Conservation (phyloP, 352 stramenopile genomes). For the Phytophthora litchii region DNA sequence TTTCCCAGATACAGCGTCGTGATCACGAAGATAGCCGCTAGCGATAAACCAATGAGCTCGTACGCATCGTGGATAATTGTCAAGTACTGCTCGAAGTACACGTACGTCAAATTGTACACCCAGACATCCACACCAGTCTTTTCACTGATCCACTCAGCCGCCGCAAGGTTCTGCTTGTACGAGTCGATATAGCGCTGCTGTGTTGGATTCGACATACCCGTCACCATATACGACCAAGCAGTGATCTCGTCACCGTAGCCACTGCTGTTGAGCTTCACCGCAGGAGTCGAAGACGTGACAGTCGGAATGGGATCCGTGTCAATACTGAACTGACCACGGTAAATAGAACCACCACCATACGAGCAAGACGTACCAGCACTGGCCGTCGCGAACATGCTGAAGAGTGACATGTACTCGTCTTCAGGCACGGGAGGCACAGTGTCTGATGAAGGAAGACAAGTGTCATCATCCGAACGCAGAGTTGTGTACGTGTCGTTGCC, state of each 20-base stretch:
- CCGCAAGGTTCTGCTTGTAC: constrained; percentile 57
- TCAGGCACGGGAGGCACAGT: constrained; percentile 44
- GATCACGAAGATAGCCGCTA: constrained; percentile 57
- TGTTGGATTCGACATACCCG: constrained; percentile 51
- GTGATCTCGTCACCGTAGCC: constrained; percentile 51
- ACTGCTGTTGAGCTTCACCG: constrained; percentile 52
- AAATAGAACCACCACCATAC: constrained; percentile 64
- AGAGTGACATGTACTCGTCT: constrained; percentile 64
- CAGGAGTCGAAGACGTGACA: constrained; percentile 36
- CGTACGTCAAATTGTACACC: constrained; percentile 60
- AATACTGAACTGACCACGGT: constrained; percentile 63
- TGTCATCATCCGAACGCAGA: constrained; percentile 34
- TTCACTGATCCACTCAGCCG: constrained; percentile 57
- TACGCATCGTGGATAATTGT: constrained; percentile 59
- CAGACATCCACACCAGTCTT: constrained; percentile 61
- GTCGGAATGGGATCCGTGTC: constrained; percentile 53
- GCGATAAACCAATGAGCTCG: constrained; percentile 48
- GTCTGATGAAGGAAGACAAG: constrained; percentile 37
- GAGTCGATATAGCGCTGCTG: constrained; percentile 62
- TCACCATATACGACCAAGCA: constrained; percentile 66
- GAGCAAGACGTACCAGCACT: constrained; percentile 61
- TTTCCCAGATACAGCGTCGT: constrained; percentile 54
- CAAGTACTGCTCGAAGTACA: constrained; percentile 73
- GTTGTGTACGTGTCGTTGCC: constrained; percentile 54
- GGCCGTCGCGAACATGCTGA: constrained; percentile 66